Evolutionary conservation across 305 asterid genomes (phyloP), one percentile per base, ranked within the genome.

Genomic region (Fraxinus velutina): DNA sequence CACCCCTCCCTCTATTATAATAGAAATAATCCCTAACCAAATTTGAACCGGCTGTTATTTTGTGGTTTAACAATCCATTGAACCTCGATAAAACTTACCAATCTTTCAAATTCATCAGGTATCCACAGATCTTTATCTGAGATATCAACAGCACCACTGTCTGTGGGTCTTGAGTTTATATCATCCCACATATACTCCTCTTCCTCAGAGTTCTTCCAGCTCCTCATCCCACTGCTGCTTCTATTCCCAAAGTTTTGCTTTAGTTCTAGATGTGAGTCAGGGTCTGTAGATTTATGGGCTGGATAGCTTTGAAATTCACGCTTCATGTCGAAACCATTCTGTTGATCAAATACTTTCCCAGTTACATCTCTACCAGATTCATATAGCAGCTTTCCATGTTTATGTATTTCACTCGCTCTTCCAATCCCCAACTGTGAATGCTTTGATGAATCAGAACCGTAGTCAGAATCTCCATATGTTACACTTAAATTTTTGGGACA

Each of bases 161-260:
- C 88, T 47, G 83, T 75, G 62, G 85, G 84, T 75, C 88, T 89
- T 34, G 93, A 85, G 82, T 85, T 91, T 86, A 93, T 87, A 73
- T 91, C 97, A 62, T 92, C 97, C 99, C 99, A 94, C 83, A 80
- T 76, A 80, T 84, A 96, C 88, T 95, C 98, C 87, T 95, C 98
- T 90, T 94, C 99, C 88, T 94, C 99, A 4, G 95, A 88, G 88
- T 94, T 88, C 87, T 93, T 93, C 98, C 98, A 96, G 92, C 90
- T 93, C 85, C 78, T 86, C 85, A 85, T 83, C 85, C 81, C 93
- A 80, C 86, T 72, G 32, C 85, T 83, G 81, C 76, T 88, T 83
- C 89, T 86, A 80, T 82, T 81, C 22, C 86, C 76, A 15, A 87
- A 74, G 79, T 64, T 82, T 73, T 87, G 88, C 78, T 85, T 88